Base-by-base conservation (phyloP, 2,329 filamentous ascomycete genomes). In the Paradendryphiella salina region DNA sequence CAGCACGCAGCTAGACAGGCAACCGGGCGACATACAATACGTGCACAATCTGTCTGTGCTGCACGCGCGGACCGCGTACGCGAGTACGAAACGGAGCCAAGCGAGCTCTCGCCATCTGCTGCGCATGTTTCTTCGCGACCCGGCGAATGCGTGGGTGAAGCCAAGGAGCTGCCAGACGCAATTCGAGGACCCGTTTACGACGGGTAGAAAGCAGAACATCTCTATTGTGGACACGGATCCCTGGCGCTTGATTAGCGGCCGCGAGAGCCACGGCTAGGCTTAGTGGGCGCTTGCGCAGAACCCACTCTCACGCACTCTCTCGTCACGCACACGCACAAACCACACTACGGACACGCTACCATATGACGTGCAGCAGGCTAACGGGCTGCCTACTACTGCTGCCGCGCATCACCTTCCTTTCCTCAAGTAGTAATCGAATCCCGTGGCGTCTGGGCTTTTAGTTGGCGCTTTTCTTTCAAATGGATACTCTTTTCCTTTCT, bases 101-200 rank as follows among this genome's bases (percentile, higher is more conserved):
- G 56, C 60, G 4, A 72, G 69, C 50, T 58, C 55, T 40, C 67
- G 71, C 26, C 71, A 73, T 50, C 61, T 73, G 18, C 60, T 73
- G 33, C 67, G 71, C 47, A 69, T 73, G 70, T 73, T 73, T 56
- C 65, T 73, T 36, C 64, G 70, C 14, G 71, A 73, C 48, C 66
- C 69, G 29, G 52, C 52, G 33, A 62, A 65, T 32, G 66, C 63
- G 4, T 73, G 71, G 71, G 60, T 60, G 26, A 72, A 72, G 53
- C 69, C 69, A 13, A 42, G 31, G 23, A 52, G 41, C 5, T 72
- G 52, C 53, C 52, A 54, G 21, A 42, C 50, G 34, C 65, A 69
- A 21, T 73, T 73, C 40, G 60, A 72, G 33, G 65, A 70, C 21
- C 66, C 68, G 10, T 73, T 73, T 49, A 56, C 52, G 3, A 46